Conservation (phyloP, 2,329 filamentous ascomycete species). For the Ophiocordyceps australis region DNA sequence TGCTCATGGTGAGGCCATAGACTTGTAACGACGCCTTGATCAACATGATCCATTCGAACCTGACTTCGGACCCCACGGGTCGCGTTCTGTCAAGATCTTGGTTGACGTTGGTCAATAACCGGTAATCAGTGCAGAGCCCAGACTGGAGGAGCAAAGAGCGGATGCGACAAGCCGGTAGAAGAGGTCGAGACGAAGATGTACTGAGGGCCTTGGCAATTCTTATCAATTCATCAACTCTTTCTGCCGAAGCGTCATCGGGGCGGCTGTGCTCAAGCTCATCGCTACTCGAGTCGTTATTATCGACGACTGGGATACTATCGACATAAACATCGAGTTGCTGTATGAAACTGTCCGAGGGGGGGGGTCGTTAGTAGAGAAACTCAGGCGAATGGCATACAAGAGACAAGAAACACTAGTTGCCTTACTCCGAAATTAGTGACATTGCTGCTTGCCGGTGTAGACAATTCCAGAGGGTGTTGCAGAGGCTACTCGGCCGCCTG, state of each 20-base stretch:
- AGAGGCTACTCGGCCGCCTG: no score
- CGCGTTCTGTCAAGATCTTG: no score
- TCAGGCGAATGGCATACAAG: no score
- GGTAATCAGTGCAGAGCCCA: slow-evolving; percentile 29
- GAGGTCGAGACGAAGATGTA: slow-evolving; percentile 41
- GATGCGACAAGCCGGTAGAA: slow-evolving; percentile 43
- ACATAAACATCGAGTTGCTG: slow-evolving; percentile 46
- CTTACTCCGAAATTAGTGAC: no score
- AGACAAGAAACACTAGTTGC: no score
- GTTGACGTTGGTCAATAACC: no score
- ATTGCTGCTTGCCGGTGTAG: no score
- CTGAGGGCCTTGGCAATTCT: slow-evolving; percentile 54
- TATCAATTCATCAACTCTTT: slow-evolving; percentile 43
- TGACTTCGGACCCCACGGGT: slow-evolving; percentile 56
- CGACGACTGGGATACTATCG: slow-evolving; percentile 33
- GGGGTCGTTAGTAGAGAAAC: no score
- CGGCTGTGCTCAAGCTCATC: slow-evolving; percentile 15
- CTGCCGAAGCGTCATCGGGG: slow-evolving; percentile 26
- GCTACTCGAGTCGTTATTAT: slow-evolving; percentile 18
- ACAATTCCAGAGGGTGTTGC: no score
- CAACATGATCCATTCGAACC: slow-evolving; percentile 79
- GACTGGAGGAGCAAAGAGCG: slow-evolving; percentile 44
- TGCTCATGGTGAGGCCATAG: slow-evolving; percentile 64
- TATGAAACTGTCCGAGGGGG: slow-evolving; percentile 44
- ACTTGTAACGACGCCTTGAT: slow-evolving; percentile 86